phyloP scores from a whole-genome alignment of 2,329 filamentous ascomycete species.

The Fusarium bactridioides region DNA sequence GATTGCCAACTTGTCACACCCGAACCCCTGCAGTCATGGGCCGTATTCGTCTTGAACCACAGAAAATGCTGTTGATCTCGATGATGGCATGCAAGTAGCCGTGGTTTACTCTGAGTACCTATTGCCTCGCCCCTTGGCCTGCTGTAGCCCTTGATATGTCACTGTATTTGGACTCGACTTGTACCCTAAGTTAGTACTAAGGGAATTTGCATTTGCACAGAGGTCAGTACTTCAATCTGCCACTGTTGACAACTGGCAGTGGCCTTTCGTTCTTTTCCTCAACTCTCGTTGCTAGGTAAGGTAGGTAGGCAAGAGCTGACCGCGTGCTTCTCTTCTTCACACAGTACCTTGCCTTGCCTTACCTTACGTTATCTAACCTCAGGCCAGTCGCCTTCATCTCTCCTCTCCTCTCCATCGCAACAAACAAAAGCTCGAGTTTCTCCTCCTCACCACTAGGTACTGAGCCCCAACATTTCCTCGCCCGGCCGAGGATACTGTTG shows the following conservation, averaged over 20 bases:
- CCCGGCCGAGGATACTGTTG: not conserved
- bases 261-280: not conserved
- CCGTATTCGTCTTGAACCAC: not conserved
- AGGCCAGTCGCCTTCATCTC: not conserved
- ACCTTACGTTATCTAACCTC: too few relatives aligned
- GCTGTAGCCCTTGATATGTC: not conserved
- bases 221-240: not conserved
- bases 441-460: not conserved
- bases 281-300: not conserved
- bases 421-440: not conserved
- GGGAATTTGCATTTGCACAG: not conserved
- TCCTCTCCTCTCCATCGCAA: not conserved
- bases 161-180: not conserved
- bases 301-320: not conserved
- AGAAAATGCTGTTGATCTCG: not conserved
- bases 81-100: not conserved
- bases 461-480: not conserved
- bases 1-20: not conserved
- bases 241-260: not conserved
- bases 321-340: not conserved
- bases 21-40: not conserved
- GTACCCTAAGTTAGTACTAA: not conserved
- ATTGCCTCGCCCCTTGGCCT: not conserved
- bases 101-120: not conserved
- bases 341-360: not conserved